These are phyloP conservation scores for Trichoderma asperelloides DNA, from an alignment of 495 filamentous ascomycete species.

Conservation along the genomic window DNA sequence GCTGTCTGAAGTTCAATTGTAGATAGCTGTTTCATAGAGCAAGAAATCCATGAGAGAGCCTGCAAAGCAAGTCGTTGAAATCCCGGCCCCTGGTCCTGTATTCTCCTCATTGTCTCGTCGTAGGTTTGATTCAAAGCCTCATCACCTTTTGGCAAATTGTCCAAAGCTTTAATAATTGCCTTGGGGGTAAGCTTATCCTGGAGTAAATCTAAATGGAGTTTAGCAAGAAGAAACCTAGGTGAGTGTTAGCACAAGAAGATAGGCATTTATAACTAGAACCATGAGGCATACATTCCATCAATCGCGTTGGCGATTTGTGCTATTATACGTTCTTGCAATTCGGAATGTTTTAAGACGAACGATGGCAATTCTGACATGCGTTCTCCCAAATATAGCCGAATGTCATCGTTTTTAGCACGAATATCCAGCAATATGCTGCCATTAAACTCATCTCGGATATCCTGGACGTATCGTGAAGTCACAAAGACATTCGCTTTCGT, in stretches of 20 bases:
- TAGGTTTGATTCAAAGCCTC: slow-evolving; percentile 29
- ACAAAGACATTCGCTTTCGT: slow-evolving; percentile 25
- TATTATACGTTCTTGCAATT: not conserved
- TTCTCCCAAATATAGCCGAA: slow-evolving; percentile 17
- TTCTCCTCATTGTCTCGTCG: slow-evolving; percentile 32
- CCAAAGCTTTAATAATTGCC: slow-evolving; percentile 27
- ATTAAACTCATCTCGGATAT: slow-evolving; percentile 16
- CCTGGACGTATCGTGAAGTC: slow-evolving; percentile 32
- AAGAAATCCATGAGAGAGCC: slow-evolving; percentile 38
- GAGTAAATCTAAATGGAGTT: slow-evolving; percentile 41
- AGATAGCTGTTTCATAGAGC: slow-evolving; percentile 29
- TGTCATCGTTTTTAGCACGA: slow-evolving; percentile 24
- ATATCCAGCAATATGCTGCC: slow-evolving; percentile 21
- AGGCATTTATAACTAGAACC: too few relatives aligned
- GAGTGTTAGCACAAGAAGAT: too few relatives aligned
- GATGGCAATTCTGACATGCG: not conserved
- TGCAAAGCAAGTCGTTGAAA: slow-evolving; percentile 24
- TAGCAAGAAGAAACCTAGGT: slow-evolving; percentile 50
- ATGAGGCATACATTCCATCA: too few relatives aligned
- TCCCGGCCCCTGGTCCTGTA: slow-evolving; percentile 26
- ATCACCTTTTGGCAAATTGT: slow-evolving; percentile 18
- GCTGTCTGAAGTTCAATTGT: slow-evolving; percentile 39
- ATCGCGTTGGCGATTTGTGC: too few relatives aligned
- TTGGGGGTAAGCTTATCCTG: slow-evolving; percentile 22
- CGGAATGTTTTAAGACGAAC: too few relatives aligned